Conservation (phyloP, 495 filamentous ascomycete species). For the Lindgomyces ingoldianus region DNA sequence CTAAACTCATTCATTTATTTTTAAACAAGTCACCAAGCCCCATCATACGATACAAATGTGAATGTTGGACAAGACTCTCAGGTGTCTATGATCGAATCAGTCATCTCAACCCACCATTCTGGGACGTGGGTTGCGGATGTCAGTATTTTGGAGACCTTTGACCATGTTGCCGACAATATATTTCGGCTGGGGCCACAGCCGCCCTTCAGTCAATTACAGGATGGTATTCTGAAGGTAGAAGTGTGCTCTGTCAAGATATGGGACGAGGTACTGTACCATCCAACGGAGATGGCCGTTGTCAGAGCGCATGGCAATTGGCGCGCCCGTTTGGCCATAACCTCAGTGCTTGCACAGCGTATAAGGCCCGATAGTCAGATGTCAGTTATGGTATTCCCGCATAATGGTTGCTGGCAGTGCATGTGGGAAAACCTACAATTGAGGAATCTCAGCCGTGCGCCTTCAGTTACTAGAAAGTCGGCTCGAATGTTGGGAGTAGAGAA, state of each 20-base stretch:
- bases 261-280: conserved; percentile 4
- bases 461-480: neutral
- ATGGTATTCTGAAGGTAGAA: neutral
- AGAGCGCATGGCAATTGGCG: conserved; percentile 11
- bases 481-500: no score
- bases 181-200: neutral
- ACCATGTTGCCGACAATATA: neutral
- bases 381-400: neutral
- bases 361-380: neutral
- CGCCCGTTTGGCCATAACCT: conserved; percentile 2
- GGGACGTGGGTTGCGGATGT: conserved; percentile 48
- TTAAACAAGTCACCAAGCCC: conserved; percentile 43
- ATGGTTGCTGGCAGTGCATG: conserved; percentile 2
- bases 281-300: neutral
- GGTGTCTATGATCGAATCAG: conserved; percentile 40
- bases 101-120: conserved; percentile 43
- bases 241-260: neutral
- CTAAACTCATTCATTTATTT: conserved; percentile 48
- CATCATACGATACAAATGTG: conserved; percentile 28
- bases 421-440: neutral
- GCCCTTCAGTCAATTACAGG: neutral
- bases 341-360: neutral
- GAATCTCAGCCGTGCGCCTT: neutral
- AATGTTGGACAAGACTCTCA: conserved; percentile 38
- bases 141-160: conserved; percentile 38